Conservation (phyloP, 2,329 filamentous ascomycete genomes). For the Ascochyta pisi region DNA sequence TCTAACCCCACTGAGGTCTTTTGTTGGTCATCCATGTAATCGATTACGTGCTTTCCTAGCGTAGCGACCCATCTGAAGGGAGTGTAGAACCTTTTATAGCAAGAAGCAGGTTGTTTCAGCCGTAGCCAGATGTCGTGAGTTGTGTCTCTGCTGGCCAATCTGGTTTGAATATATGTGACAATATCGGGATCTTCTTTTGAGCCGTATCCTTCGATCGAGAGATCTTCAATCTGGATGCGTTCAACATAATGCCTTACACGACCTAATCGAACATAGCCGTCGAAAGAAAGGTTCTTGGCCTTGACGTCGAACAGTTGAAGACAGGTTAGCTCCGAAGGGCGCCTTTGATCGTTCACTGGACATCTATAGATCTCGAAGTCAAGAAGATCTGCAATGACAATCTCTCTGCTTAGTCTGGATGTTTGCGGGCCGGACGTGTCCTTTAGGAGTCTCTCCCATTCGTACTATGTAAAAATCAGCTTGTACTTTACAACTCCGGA, state of each 20-base stretch:
- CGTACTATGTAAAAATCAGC: not conserved
- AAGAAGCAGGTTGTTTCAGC: conserved; percentile 61
- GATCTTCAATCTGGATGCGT: conserved; percentile 61
- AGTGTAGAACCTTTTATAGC: conserved; percentile 68
- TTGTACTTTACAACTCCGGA: not conserved
- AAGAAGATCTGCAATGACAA: conserved; percentile 25
- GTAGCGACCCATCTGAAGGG: conserved; percentile 75
- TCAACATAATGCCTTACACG: conserved; percentile 59
- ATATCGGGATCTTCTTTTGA: conserved; percentile 55
- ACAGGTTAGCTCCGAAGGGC: conserved; percentile 23
- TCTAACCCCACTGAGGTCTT: conserved; percentile 55
- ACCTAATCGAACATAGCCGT: conserved; percentile 55
- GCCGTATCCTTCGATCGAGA: conserved; percentile 73
- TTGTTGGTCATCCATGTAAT: conserved; percentile 60
- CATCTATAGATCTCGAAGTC: conserved; percentile 38
- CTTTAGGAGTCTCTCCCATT: conserved; percentile 10
- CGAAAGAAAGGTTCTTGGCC: conserved; percentile 30
- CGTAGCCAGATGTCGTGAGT: conserved; percentile 67
- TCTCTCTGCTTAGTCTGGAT: conserved; percentile 2
- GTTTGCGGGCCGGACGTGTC: conserved; percentile 2
- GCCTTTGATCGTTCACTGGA: conserved; percentile 7
- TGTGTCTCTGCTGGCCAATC: conserved; percentile 27
- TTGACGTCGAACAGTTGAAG: conserved; percentile 30
- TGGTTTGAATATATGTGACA: conserved; percentile 70
- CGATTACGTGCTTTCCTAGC: conserved; percentile 74